Evolutionary conservation across 371 early-diverging fungal genomes (phyloP).

Genomic region (Quaeritorhiza haematococci): DNA sequence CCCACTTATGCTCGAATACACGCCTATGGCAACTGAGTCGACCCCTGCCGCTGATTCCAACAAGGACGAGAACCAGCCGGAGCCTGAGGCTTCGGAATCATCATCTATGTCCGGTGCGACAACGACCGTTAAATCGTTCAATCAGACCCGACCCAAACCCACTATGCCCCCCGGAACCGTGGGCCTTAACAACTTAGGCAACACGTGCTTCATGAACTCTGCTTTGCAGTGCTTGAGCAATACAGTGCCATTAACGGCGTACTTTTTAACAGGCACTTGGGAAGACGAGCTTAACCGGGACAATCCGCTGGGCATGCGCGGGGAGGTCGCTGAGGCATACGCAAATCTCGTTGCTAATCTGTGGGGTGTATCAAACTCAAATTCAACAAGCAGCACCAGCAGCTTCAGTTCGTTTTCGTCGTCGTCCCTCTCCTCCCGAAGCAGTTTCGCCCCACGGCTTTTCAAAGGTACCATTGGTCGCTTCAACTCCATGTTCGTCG

Average conservation of each 20-base stretch:
- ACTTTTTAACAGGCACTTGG: constrained; percentile 72
- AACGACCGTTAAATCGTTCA: not conserved
- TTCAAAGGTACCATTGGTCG: constrained; percentile 22
- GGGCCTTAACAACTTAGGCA: constrained; percentile 92
- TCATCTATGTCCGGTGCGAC: not conserved
- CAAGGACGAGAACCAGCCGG: not conserved
- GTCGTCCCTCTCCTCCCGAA: too few species aligned
- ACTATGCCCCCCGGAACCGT: constrained; percentile 68
- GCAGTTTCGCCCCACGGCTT: too few species aligned
- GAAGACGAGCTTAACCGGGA: constrained; percentile 62
- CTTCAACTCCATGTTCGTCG: constrained; percentile 39
- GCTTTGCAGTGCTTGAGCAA: constrained; percentile 89
- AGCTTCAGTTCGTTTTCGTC: not conserved
- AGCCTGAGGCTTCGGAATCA: not conserved
- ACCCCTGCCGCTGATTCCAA: not conserved
- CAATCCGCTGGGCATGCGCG: constrained; percentile 80
- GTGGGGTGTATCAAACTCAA: too few species aligned
- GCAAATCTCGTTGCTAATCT: constrained; percentile 29
- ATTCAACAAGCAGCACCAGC: not conserved
- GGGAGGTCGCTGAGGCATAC: constrained; percentile 44
- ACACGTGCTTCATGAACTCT: constrained; percentile 98
- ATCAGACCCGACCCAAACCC: too few species aligned
- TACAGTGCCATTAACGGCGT: constrained; percentile 78
- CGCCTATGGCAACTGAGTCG: not conserved
- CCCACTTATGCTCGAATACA: not conserved